Evolutionary conservation across 257 asterid genomes (phyloP).

Genomic region (Haberlea rhodopensis): DNA sequence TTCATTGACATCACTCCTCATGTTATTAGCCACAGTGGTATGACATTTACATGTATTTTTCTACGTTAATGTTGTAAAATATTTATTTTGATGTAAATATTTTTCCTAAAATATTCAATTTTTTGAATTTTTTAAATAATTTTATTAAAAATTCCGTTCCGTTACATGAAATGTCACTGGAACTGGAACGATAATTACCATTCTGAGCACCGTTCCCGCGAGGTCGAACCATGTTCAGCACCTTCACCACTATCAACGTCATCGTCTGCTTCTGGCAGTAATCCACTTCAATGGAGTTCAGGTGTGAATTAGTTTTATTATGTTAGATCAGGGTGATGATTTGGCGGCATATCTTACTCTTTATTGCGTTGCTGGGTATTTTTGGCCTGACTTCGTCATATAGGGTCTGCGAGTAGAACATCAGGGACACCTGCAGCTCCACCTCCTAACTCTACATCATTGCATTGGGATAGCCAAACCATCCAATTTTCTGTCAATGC

Average conservation of each 20-base stretch:
- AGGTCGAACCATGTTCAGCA: too few species aligned
- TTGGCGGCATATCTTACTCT: not conserved
- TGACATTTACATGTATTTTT: too few species aligned
- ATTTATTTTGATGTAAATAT: too few species aligned
- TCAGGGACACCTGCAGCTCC: conserved; percentile 57
- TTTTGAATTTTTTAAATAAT: too few species aligned
- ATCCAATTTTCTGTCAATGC: conserved; percentile 89
- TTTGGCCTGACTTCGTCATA: conserved; percentile 20
- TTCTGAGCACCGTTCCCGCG: too few species aligned
- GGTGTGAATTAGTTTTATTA: conserved; percentile 34
- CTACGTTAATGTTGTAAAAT: too few species aligned
- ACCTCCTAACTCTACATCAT: conserved; percentile 50
- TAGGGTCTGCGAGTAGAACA: conserved; percentile 73
- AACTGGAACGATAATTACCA: too few species aligned
- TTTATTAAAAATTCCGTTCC: too few species aligned
- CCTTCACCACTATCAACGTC: conserved; percentile 50
- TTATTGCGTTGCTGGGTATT: not conserved
- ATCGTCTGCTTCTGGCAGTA: conserved; percentile 52
- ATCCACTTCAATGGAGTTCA: conserved; percentile 49
- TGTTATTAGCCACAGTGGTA: too few species aligned
- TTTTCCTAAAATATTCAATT: too few species aligned
- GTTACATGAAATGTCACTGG: conserved; percentile 23
- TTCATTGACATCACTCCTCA: too few species aligned
- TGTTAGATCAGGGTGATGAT: conserved; percentile 8
- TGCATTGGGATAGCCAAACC: conserved; percentile 75